Evolutionary conservation across 495 filamentous ascomycete genomes (phyloP).

Genomic region (Lasiosphaeris hirsuta): DNA sequence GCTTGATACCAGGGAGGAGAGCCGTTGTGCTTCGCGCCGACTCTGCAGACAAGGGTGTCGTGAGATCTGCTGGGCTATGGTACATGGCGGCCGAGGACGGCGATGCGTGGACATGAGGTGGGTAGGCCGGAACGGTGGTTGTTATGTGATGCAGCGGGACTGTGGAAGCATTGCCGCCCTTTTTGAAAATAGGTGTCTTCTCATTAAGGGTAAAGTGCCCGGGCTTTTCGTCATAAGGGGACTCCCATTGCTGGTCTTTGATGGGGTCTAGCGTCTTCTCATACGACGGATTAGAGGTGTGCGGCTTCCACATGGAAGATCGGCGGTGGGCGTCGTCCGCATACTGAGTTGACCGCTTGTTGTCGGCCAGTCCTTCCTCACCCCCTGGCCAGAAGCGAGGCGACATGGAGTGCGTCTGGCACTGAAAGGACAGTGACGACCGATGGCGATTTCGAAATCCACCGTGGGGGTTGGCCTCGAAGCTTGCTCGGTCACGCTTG

Average conservation of each 20-base stretch:
- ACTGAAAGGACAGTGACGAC: constrained; percentile 48
- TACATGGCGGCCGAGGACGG: constrained; percentile 22
- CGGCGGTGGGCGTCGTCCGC: constrained; percentile 9
- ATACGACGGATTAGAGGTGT: constrained; percentile 12
- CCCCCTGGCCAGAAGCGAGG: constrained; percentile 35
- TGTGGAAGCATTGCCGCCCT: constrained; percentile 2
- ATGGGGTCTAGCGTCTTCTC: constrained; percentile 7
- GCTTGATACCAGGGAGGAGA: constrained; percentile 33
- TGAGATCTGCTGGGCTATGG: constrained; percentile 31
- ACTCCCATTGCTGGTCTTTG: constrained; percentile 12
- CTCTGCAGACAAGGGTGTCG: constrained; percentile 30
- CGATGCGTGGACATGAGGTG: constrained; percentile 30
- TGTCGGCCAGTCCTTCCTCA: constrained; percentile 3
- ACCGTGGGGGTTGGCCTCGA: constrained; percentile 19
- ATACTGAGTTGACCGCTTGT: neutral
- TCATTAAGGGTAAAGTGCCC: neutral
- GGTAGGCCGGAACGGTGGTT: constrained; percentile 18
- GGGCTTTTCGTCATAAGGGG: constrained; percentile 7
- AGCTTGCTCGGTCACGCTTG: constrained; percentile 29
- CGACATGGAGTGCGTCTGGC: constrained; percentile 44
- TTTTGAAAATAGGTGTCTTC: constrained; percentile 2
- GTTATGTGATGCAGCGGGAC: constrained; percentile 2
- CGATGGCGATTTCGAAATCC: constrained; percentile 27
- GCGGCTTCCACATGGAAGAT: constrained; percentile 22
- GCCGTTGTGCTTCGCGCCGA: constrained; percentile 33